Conservation (phyloP, 2,329 filamentous ascomycete genomes). For the Rhytidhysteron rufulum region DNA sequence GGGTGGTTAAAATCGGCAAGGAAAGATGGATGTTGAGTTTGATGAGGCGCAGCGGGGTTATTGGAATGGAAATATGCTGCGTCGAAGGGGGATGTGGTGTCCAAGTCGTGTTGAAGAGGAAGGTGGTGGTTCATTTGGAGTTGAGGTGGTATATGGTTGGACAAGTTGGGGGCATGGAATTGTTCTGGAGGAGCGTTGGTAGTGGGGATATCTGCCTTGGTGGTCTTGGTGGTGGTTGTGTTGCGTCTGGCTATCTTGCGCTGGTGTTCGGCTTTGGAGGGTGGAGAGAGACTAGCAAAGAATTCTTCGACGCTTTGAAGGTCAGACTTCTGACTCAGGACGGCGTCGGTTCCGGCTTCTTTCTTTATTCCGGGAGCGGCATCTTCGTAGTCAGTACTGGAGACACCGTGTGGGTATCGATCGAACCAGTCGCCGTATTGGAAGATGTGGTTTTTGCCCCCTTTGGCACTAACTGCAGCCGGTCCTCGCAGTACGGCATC, state of each 20-base stretch:
- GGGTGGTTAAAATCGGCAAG: slow-evolving; percentile 19
- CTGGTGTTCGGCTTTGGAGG: slow-evolving; percentile 43
- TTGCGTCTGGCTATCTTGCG: slow-evolving; percentile 49
- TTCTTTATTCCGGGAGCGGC: slow-evolving; percentile 64
- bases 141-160: slow-evolving; percentile 19
- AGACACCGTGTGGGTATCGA: slow-evolving; percentile 87
- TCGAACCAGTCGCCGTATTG: slow-evolving; percentile 99
- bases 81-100: slow-evolving; percentile 25
- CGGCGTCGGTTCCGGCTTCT: slow-evolving; percentile 79
- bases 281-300: slow-evolving; percentile 74
- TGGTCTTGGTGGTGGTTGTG: slow-evolving; percentile 32
- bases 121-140: slow-evolving; percentile 23
- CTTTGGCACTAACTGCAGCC: slow-evolving; percentile 28
- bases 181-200: slow-evolving; percentile 24
- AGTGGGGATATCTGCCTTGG: slow-evolving; percentile 21
- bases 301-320: slow-evolving; percentile 94
- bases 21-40: slow-evolving; percentile 47
- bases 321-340: slow-evolving; percentile 82
- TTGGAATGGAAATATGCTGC: slow-evolving; percentile 25
- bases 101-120: slow-evolving; percentile 23
- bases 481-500: slow-evolving; percentile 72
- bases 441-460: slow-evolving; percentile 59
- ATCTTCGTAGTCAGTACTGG: slow-evolving; percentile 77
- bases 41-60: slow-evolving; percentile 20
- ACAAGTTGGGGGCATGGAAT: slow-evolving; percentile 14